A percentile compares a stretch with the other conserved stretches of the same genome.
phyloP scores from a whole-genome alignment of 306 rosid genomes.

The Myrica gale region DNA sequence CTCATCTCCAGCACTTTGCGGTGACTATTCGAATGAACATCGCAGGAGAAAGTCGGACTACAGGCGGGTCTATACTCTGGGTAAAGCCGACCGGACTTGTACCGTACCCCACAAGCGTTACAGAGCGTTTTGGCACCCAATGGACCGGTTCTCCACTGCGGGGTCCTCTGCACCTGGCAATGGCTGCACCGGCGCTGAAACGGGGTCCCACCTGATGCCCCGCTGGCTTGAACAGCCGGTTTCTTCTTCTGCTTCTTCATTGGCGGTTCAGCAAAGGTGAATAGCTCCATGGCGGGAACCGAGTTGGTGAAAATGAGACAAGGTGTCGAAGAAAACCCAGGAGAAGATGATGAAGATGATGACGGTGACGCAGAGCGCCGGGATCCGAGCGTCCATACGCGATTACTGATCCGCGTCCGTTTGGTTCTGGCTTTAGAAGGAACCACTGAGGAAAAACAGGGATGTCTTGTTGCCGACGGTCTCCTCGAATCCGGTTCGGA shows the following conservation, averaged over 20 bases:
- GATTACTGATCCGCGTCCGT: constrained; percentile 31
- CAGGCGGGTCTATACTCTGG: constrained; percentile 97
- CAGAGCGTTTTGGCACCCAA: constrained; percentile 81
- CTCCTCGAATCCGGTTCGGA: constrained; percentile 39
- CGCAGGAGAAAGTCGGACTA: constrained; percentile 73
- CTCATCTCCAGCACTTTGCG: constrained; percentile 89
- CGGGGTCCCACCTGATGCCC: constrained; percentile 24
- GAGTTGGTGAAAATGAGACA: constrained; percentile 26
- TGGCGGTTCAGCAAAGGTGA: constrained; percentile 35
- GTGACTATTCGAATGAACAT: constrained; percentile 82
- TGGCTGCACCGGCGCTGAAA: constrained; percentile 82
- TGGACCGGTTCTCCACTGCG: constrained; percentile 98
- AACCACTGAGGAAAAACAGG: constrained; percentile 39
- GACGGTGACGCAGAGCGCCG: constrained; percentile 36
- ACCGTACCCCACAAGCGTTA: constrained; percentile 95
- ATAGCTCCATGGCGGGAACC: constrained; percentile 17
- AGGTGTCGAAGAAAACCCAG: constrained; percentile 35
- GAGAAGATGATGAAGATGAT: constrained; percentile 47
- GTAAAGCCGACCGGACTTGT: constrained; percentile 83
- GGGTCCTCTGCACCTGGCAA: constrained; percentile 85
- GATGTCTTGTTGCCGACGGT: constrained; percentile 22
- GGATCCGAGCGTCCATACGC: constrained; percentile 29
- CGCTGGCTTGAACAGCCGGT: constrained; percentile 35
- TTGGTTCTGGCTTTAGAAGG: constrained; percentile 60
- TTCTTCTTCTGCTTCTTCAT: constrained; percentile 64